Evolutionary conservation across 306 rosid genomes (phyloP).

Genomic region (Abrus precatorius): DNA sequence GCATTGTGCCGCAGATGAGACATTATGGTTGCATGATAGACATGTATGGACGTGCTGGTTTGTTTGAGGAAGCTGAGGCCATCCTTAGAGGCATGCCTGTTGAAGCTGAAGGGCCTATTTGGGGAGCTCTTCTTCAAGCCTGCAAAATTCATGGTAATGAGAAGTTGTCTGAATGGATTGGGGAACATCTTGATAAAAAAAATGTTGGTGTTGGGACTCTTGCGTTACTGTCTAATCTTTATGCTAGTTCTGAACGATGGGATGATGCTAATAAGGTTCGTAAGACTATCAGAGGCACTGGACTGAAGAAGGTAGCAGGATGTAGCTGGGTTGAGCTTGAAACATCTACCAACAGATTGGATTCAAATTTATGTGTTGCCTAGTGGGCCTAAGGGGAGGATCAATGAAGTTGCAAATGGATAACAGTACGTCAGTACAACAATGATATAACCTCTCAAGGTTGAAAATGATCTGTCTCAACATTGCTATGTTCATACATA

Average conservation of each 20-base stretch:
- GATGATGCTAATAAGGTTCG: constrained; percentile 74
- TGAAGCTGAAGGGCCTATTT: constrained; percentile 61
- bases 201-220: constrained; percentile 64
- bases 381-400: neutral
- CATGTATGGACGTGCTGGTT: constrained; percentile 67
- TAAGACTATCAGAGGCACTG: constrained; percentile 58
- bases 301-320: constrained; percentile 71
- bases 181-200: constrained; percentile 48
- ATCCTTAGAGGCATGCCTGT: constrained; percentile 56
- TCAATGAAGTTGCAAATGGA: constrained; percentile 12
- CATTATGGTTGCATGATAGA: constrained; percentile 62
- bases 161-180: constrained; percentile 61
- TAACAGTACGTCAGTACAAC: neutral
- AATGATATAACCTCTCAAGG: neutral
- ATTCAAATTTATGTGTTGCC: constrained; percentile 42
- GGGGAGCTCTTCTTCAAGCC: constrained; percentile 83
- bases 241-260: constrained; percentile 74
- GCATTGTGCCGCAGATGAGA: constrained; percentile 53
- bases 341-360: neutral
- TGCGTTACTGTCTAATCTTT: constrained; percentile 73
- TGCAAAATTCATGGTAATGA: constrained; percentile 74
- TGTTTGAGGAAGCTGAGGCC: constrained; percentile 70
- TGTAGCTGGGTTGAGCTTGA: constrained; percentile 72
- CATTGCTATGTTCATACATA: constrained; percentile 1
- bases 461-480: constrained; percentile 65